Conservation (phyloP, 1,284 basidiomycete genomes). For the Rhizoctonia solani region DNA sequence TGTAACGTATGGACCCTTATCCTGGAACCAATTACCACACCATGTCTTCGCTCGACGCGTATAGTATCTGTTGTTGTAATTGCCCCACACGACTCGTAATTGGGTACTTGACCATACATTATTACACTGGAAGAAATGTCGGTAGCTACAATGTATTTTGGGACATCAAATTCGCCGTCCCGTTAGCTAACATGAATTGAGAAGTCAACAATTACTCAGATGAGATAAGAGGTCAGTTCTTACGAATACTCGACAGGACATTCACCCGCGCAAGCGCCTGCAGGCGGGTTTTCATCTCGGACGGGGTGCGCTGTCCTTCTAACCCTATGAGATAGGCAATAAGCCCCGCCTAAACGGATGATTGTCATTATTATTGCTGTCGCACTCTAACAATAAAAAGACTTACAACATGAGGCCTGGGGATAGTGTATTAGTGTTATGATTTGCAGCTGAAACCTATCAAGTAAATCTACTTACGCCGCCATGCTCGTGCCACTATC, state of each 20-base stretch:
- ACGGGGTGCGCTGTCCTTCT: constrained; percentile 16
- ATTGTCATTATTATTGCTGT: neutral
- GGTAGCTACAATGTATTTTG: constrained; percentile 10
- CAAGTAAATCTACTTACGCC: constrained; percentile 8
- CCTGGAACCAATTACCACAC: neutral
- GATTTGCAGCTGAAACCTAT: neutral
- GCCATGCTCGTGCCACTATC: constrained; percentile 29
- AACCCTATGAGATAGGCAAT: constrained; percentile 15
- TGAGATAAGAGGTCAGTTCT: neutral
- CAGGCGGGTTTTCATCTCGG: constrained; percentile 32
- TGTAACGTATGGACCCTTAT: neutral
- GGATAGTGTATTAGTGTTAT: neutral
- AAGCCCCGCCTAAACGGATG: neutral
- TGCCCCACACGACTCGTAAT: neutral
- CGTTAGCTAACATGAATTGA: constrained; percentile 2
- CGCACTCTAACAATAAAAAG: neutral
- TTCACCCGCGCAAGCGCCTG: constrained; percentile 8
- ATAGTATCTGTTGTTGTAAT: neutral
- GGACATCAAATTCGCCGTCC: constrained; percentile 30
- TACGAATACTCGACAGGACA: constrained; percentile 12
- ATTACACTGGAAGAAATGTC: neutral
- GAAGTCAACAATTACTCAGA: neutral
- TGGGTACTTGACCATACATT: neutral
- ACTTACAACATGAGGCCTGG: constrained; percentile 25
- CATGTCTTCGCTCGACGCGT: neutral